Percentiles rank a stretch among this genome's conserved stretches.
Evolutionary conservation across 2,329 filamentous ascomycete genomes (phyloP).

Genomic region (Colletotrichum liaoningense): DNA sequence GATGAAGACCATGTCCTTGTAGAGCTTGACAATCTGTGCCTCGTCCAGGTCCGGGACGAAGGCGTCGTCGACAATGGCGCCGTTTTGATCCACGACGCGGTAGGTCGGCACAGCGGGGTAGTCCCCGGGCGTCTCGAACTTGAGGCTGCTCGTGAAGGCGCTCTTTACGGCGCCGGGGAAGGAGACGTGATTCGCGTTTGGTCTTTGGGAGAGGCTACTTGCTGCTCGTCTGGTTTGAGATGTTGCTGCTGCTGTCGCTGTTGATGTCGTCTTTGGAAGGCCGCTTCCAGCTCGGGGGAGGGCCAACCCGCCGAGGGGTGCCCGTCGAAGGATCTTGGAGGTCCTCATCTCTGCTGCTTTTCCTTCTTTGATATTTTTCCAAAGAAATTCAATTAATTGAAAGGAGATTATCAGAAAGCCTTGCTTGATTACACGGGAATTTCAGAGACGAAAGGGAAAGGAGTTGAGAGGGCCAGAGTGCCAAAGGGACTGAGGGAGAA

Average conservation of each 20-base stretch:
- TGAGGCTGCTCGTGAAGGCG: constrained; percentile 85
- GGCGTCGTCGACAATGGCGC: constrained; percentile 80
- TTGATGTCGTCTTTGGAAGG: constrained; percentile 18
- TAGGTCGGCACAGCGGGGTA: constrained; percentile 88
- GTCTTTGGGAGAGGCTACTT: constrained; percentile 66
- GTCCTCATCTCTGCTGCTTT: constrained; percentile 6
- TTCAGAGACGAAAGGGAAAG: not conserved
- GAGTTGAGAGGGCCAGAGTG: not conserved
- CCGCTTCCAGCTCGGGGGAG: constrained; percentile 36
- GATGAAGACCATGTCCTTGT: constrained; percentile 74
- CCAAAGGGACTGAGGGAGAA: constrained; percentile 4
- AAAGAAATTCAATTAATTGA: not conserved
- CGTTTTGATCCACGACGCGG: constrained; percentile 90
- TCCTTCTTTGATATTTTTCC: not conserved
- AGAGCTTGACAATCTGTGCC: constrained; percentile 68
- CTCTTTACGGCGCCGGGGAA: constrained; percentile 98
- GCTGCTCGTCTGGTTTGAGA: constrained; percentile 48
- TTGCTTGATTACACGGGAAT: not conserved
- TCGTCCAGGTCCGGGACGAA: constrained; percentile 78
- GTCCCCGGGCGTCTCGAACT: constrained; percentile 80
- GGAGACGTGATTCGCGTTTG: constrained; percentile 67
- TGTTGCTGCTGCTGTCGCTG: constrained; percentile 37
- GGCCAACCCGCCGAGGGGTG: constrained; percentile 42
- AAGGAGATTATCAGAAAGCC: not conserved
- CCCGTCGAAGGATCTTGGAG: constrained; percentile 44